Conservation (phyloP, 805 yeast genomes). For the Yamadazyma sp. region DNA sequence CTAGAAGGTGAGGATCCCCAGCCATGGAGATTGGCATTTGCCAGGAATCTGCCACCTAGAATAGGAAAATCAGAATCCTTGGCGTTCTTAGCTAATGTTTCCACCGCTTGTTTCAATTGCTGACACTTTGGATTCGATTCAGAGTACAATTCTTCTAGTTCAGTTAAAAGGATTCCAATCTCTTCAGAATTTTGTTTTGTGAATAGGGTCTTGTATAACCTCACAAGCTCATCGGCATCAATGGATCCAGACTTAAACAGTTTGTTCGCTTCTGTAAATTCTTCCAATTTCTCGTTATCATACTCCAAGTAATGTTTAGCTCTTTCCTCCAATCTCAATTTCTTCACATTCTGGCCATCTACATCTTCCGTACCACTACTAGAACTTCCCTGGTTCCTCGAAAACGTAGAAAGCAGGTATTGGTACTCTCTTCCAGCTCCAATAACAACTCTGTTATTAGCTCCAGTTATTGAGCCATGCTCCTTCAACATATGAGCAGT, state of each 20-base stretch:
- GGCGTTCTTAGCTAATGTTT: slow-evolving; percentile 18
- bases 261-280: slow-evolving; percentile 51
- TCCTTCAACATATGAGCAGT: slow-evolving; percentile 85
- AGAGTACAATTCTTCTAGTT: slow-evolving; percentile 58
- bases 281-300: slow-evolving; percentile 43
- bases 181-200: slow-evolving; percentile 42
- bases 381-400: slow-evolving; percentile 19
- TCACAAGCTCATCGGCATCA: slow-evolving; percentile 48
- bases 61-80: slow-evolving; percentile 45
- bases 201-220: slow-evolving; percentile 36
- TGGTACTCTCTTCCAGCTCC: slow-evolving; percentile 46
- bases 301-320: slow-evolving; percentile 77
- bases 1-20: slow-evolving; percentile 23
- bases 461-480: slow-evolving; percentile 61
- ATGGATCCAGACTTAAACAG: slow-evolving; percentile 47
- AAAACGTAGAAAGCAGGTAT: slow-evolving; percentile 64
- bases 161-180: slow-evolving; percentile 55
- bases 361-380: slow-evolving; percentile 14
- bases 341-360: slow-evolving; percentile 51
- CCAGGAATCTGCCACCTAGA: slow-evolving; percentile 28
- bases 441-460: slow-evolving; percentile 42
- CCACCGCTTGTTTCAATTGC: slow-evolving; percentile 10
- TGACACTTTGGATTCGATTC: slow-evolving; percentile 23
- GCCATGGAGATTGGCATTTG: slow-evolving; percentile 19
- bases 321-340: slow-evolving; percentile 72